Percentiles rank a stretch among this genome's conserved stretches.
These are phyloP conservation scores for Corynespora cassiicola DNA, from an alignment of 2,329 filamentous ascomycete genomes.

Conservation along the genomic window DNA sequence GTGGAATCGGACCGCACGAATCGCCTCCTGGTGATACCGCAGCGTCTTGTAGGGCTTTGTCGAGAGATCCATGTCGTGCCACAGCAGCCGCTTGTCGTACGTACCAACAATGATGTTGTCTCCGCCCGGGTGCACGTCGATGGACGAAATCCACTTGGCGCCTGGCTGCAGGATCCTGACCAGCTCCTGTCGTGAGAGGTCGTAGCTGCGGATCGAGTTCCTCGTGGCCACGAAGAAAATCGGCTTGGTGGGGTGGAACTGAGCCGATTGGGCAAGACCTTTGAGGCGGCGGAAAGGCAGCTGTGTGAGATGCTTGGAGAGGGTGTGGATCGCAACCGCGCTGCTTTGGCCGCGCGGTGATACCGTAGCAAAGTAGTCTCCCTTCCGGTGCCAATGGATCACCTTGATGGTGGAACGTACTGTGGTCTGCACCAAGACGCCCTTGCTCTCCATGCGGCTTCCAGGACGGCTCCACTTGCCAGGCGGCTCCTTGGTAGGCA, in stretches of 20 bases:
- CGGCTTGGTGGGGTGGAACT: slow-evolving; percentile 92
- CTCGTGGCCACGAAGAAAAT: slow-evolving; percentile 97
- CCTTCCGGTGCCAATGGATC: slow-evolving; percentile 90
- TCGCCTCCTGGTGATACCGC: slow-evolving; percentile 91
- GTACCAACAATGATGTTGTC: slow-evolving; percentile 94
- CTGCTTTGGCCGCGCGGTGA: slow-evolving; percentile 79
- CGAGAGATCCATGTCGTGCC: slow-evolving; percentile 96
- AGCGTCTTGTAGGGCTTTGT: slow-evolving; percentile 94
- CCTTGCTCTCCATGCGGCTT: slow-evolving; percentile 73
- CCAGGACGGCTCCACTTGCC: slow-evolving; percentile 86
- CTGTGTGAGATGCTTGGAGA: slow-evolving; percentile 94
- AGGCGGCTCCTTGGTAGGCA: slow-evolving; percentile 73
- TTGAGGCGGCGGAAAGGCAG: slow-evolving; percentile 84
- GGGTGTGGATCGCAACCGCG: slow-evolving; percentile 91
- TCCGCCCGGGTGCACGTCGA: slow-evolving; percentile 90
- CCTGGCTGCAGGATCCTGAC: slow-evolving; percentile 93
- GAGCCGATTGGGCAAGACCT: slow-evolving; percentile 83
- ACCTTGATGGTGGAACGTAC: slow-evolving; percentile 84
- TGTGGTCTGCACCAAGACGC: slow-evolving; percentile 80
- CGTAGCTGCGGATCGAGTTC: slow-evolving; percentile 90
- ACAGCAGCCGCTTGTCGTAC: slow-evolving; percentile 91
- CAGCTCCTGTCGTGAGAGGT: slow-evolving; percentile 88
- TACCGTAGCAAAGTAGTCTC: slow-evolving; percentile 93
- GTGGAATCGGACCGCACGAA: slow-evolving; percentile 88
- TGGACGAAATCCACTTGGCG: slow-evolving; percentile 91